Evolutionary conservation across 1,139 yeast species (phyloP).

Genomic region (Maudiozyma humilis): DNA sequence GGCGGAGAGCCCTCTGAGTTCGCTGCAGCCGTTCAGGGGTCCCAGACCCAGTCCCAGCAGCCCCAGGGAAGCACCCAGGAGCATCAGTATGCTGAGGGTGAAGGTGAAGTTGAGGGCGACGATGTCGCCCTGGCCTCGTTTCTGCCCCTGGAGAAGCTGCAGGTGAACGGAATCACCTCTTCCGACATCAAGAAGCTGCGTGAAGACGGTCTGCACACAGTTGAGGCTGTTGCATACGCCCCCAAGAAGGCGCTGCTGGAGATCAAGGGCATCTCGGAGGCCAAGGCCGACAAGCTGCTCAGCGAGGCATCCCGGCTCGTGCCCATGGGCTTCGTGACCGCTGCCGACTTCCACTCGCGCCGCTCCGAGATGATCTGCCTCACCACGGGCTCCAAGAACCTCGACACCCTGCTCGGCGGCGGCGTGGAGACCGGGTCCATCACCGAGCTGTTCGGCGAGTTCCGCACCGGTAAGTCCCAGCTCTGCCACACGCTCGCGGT

Average conservation of each 20-base stretch:
- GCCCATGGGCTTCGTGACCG: constrained; percentile 96
- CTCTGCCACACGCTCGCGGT: constrained; percentile 94
- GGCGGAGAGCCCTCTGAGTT: constrained; percentile 1
- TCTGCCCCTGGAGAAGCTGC: constrained; percentile 33
- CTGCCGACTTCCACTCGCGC: constrained; percentile 86
- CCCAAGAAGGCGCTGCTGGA: constrained; percentile 69
- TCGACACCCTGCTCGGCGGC: constrained; percentile 90
- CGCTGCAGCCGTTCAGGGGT: constrained; percentile 1
- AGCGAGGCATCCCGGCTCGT: constrained; percentile 80
- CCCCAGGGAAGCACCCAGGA: no score
- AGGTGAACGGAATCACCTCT: constrained; percentile 81
- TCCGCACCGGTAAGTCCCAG: constrained; percentile 96
- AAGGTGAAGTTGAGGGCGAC: constrained; percentile 23
- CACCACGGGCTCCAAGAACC: constrained; percentile 90
- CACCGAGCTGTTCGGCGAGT: constrained; percentile 95
- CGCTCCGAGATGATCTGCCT: constrained; percentile 85
- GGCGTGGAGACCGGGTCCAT: constrained; percentile 97
- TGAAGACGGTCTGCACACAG: constrained; percentile 82
- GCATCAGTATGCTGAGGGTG: not conserved
- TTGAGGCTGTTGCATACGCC: constrained; percentile 85
- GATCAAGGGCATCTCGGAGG: constrained; percentile 91
- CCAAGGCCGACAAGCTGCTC: constrained; percentile 81
- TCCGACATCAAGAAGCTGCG: constrained; percentile 73
- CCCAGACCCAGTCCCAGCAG: not conserved
- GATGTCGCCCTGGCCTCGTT: constrained; percentile 37